A percentile compares a stretch with the other conserved stretches of the same genome.
Evolutionary conservation across 345 rosid species (phyloP).

Genomic region (Eucalyptus virginea): DNA sequence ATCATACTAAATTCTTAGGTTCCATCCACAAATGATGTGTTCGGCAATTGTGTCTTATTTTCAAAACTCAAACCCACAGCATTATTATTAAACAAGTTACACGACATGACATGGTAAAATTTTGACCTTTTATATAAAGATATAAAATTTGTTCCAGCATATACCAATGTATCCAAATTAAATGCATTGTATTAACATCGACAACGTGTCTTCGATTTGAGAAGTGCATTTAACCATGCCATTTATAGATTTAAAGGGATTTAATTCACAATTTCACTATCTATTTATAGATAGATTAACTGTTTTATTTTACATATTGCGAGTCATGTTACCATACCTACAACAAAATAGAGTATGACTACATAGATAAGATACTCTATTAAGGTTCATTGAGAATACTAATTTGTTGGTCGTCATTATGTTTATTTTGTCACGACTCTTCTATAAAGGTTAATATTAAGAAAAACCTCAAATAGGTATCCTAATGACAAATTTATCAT

Average conservation of each 20-base stretch:
- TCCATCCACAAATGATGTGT: not conserved
- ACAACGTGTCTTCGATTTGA: not conserved
- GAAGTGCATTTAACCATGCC: not conserved
- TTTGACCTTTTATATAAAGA: not conserved
- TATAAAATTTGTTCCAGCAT: not conserved
- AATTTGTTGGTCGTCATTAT: fast-evolving
- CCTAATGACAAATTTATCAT: no score
- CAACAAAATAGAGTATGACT: not conserved
- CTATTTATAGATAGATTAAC: not conserved
- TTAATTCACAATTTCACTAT: not conserved
- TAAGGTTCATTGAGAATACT: not conserved
- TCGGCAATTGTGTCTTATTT: not conserved
- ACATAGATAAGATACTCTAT: not conserved
- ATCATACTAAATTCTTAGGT: not conserved
- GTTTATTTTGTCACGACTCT: no score
- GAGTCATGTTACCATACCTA: not conserved
- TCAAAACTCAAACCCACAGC: not conserved
- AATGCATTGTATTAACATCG: not conserved
- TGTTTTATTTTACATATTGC: fast-evolving
- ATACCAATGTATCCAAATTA: not conserved
- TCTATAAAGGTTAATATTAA: not conserved
- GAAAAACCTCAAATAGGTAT: no score
- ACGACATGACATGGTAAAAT: not conserved
- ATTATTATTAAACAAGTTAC: not conserved
- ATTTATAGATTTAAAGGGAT: not conserved